phyloP scores from a whole-genome alignment of 768 basidiomycete species.

The Podaxis sp. region DNA sequence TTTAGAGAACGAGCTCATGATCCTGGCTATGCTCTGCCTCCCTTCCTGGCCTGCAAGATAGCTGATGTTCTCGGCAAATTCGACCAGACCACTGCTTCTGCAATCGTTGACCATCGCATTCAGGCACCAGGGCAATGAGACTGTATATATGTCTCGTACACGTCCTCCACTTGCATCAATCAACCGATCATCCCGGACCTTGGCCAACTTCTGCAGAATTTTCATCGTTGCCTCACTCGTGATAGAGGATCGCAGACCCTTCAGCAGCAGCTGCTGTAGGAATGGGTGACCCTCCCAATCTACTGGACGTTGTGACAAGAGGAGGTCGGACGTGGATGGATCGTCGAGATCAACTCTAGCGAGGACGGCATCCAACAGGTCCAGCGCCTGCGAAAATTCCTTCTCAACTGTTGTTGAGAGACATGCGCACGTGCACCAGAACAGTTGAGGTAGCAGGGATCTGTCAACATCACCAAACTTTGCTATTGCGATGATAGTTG shows the following conservation, averaged over 20 bases:
- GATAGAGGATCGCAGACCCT: conserved; percentile 74
- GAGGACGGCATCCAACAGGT: conserved; percentile 62
- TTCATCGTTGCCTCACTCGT: conserved; percentile 66
- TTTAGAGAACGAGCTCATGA: conserved; percentile 88
- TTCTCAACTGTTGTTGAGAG: conserved; percentile 77
- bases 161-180: conserved; percentile 70
- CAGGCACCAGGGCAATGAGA: conserved; percentile 85
- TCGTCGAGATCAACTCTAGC: conserved; percentile 70
- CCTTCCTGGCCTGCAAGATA: conserved; percentile 68
- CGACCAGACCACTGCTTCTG: conserved; percentile 54
- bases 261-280: conserved; percentile 68
- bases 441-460: conserved; percentile 72
- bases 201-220: conserved; percentile 59
- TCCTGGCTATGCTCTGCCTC: conserved; percentile 74
- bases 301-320: conserved; percentile 62
- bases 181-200: conserved; percentile 55
- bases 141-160: conserved; percentile 77
- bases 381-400: conserved; percentile 69
- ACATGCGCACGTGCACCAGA: conserved; percentile 82
- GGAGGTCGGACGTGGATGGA: conserved; percentile 56
- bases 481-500: conserved; percentile 65
- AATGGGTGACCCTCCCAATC: conserved; percentile 65
- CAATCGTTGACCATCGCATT: conserved; percentile 62
- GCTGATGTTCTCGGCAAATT: conserved; percentile 72
- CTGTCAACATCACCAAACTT: conserved; percentile 52